Evolutionary conservation across 805 yeast genomes (phyloP).

Genomic region (Yamadazyma takamatsuzukensis): DNA sequence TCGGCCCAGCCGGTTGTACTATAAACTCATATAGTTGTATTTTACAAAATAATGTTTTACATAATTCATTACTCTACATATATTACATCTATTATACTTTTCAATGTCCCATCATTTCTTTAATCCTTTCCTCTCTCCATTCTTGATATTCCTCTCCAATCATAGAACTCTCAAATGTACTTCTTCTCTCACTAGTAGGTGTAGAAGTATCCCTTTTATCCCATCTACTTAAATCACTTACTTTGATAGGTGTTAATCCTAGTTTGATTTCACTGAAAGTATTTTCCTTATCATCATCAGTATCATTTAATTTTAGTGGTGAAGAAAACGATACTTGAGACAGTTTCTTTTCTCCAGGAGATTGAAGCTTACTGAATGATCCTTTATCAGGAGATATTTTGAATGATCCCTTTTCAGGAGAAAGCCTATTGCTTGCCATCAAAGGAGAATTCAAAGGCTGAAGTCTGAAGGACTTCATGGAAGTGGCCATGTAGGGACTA

Average conservation of each 20-base stretch:
- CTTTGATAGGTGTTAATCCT: conserved; percentile 11
- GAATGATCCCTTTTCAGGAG: too few relatives aligned
- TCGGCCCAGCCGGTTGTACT: conserved; percentile 1
- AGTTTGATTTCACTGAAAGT: conserved; percentile 1
- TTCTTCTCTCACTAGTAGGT: conserved; percentile 9
- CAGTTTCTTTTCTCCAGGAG: too few relatives aligned
- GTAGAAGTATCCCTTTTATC: conserved; percentile 12
- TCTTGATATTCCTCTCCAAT: conserved; percentile 37
- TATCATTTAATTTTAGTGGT: conserved; percentile 8
- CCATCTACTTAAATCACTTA: conserved; percentile 4
- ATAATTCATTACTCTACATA: background rate
- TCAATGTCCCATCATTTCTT: background rate
- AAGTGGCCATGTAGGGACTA: conserved; percentile 5
- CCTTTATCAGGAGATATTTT: too few relatives aligned
- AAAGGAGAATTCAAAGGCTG: conserved; percentile 12
- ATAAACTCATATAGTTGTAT: too few relatives aligned
- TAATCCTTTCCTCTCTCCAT: conserved; percentile 38
- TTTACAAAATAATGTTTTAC: background rate
- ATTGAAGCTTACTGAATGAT: background rate
- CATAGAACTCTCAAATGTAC: conserved; percentile 29
- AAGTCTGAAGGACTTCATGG: conserved; percentile 2
- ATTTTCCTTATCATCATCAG: conserved; percentile 11
- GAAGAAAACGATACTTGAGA: conserved; percentile 5
- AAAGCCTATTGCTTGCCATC: conserved; percentile 1
- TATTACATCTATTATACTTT: background rate